Conservation (phyloP, 208 protist genomes). For the Spongospora subterranea region DNA sequence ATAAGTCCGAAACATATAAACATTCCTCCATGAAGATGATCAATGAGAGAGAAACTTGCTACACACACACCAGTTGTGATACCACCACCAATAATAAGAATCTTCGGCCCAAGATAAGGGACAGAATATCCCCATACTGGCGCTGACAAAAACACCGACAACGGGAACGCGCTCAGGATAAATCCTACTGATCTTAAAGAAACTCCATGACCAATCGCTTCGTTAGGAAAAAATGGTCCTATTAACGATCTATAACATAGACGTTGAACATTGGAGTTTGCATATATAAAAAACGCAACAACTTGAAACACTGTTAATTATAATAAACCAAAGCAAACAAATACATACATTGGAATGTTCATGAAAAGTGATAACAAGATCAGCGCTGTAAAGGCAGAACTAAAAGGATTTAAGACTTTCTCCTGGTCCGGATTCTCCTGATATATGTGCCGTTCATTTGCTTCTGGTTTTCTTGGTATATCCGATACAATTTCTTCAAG, state of each 20-base stretch:
- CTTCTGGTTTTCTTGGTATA: no score
- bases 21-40: not conserved
- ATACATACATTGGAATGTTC: slow-evolving; percentile 45
- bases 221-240: slow-evolving; percentile 44
- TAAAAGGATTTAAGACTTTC: not conserved
- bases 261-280: not conserved
- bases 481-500: no score
- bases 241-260: slow-evolving; percentile 31
- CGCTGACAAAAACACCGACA: not conserved
- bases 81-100: slow-evolving; percentile 45
- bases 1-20: not conserved
- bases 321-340: not conserved
- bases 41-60: slow-evolving; percentile 3
- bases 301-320: not conserved
- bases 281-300: not conserved
- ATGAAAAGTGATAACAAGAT: slow-evolving; percentile 40
- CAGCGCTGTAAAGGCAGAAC: not conserved
- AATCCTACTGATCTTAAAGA: not conserved
- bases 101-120: slow-evolving; percentile 1
- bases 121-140: slow-evolving; percentile 37
- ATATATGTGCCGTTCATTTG: no score
- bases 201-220: not conserved
- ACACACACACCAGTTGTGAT: not conserved
- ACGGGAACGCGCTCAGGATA: slow-evolving; percentile 26
- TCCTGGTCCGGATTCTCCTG: not conserved